Percentiles rank a stretch among this genome's conserved stretches.
These are phyloP conservation scores for Trichoderma koningii DNA, from an alignment of 2,329 filamentous ascomycete genomes.

Conservation along the genomic window DNA sequence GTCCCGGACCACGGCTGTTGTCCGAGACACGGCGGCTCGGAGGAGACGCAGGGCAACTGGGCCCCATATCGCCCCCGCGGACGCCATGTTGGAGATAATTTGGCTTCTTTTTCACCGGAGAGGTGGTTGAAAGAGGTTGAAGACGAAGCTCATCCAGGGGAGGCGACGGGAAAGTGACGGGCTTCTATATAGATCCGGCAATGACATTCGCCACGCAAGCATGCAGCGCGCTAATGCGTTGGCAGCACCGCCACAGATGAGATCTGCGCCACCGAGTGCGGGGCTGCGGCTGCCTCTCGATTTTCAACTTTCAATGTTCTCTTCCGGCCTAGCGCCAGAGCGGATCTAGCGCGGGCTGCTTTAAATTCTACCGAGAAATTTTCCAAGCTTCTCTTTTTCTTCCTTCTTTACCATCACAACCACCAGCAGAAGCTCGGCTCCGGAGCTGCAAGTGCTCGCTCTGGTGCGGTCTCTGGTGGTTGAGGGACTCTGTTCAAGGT, in stretches of 20 bases:
- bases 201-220: constrained; percentile 35
- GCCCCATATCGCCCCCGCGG: constrained; percentile 57
- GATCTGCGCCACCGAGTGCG: constrained; percentile 33
- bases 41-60: constrained; percentile 58
- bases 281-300: constrained; percentile 20
- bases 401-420: constrained; percentile 30
- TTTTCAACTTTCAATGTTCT: too few species aligned
- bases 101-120: constrained; percentile 27
- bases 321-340: constrained; percentile 24
- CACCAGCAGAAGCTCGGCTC: constrained; percentile 18
- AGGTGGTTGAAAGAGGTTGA: constrained; percentile 28
- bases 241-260: constrained; percentile 42
- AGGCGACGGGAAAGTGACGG: constrained; percentile 12
- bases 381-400: constrained; percentile 30
- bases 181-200: constrained; percentile 21
- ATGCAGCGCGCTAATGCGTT: constrained; percentile 32
- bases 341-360: constrained; percentile 36
- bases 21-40: constrained; percentile 54
- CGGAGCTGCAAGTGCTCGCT: constrained; percentile 32
- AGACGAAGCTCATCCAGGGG: constrained; percentile 22
- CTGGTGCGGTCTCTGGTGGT: constrained; percentile 21
- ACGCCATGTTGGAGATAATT: constrained; percentile 51
- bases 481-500: constrained; percentile 14
- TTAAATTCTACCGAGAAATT: constrained; percentile 35
- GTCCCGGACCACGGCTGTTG: constrained; percentile 53